phyloP scores from a whole-genome alignment of 371 early-diverging fungal species.

The Conidiobolus incongruus region DNA sequence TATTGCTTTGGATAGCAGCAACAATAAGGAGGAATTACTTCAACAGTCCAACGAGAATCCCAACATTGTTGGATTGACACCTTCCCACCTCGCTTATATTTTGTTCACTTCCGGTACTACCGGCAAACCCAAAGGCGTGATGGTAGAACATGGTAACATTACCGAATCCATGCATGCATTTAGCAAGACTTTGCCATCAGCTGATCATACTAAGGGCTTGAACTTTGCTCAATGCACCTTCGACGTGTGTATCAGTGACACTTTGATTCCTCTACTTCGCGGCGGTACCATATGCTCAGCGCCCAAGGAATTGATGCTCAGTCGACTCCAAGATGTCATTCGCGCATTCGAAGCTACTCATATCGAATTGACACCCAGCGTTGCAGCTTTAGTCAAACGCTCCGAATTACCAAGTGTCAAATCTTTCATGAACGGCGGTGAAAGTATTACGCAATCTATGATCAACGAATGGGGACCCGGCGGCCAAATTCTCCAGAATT shows the following conservation, averaged over 20 bases:
- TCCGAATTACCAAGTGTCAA: background rate
- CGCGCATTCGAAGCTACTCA: background rate
- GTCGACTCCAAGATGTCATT: background rate
- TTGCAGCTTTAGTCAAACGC: background rate
- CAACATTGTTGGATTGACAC: background rate
- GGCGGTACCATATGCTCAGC: background rate
- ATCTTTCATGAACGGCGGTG: background rate
- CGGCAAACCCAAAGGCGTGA: conserved; percentile 76
- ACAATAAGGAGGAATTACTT: background rate
- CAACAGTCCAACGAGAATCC: background rate
- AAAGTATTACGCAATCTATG: background rate
- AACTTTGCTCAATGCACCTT: background rate
- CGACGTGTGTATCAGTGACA: background rate
- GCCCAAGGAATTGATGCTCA: background rate
- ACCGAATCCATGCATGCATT: background rate
- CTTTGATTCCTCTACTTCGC: background rate
- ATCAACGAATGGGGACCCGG: background rate
- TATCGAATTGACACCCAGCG: background rate
- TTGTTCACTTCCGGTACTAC: conserved; percentile 67
- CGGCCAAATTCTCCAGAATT: background rate
- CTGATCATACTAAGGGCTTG: background rate
- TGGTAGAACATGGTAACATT: conserved; percentile 40
- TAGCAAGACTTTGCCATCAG: background rate
- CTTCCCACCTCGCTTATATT: background rate
- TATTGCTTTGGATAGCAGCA: background rate